Evolutionary conservation across 495 filamentous ascomycete species (phyloP).

Genomic region (Parachaetomium inaequale): DNA sequence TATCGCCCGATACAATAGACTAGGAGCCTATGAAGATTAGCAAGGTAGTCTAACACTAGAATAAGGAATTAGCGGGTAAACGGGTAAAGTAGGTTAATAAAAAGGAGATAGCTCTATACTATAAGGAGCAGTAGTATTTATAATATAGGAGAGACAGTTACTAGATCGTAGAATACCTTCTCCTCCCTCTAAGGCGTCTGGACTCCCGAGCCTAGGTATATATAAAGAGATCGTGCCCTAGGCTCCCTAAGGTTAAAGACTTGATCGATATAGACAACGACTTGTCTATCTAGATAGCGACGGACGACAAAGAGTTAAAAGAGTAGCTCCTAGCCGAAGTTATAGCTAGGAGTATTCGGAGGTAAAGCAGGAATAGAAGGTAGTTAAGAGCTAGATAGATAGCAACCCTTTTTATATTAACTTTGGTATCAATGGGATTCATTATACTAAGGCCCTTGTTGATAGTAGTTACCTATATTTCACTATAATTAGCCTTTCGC

Average conservation of each 20-base stretch:
- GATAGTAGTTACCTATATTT: neutral
- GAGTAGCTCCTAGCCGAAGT: slow-evolving; percentile 2
- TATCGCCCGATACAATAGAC: neutral
- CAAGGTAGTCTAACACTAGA: neutral
- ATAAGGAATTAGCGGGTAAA: neutral
- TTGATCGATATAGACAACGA: neutral
- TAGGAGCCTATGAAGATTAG: neutral
- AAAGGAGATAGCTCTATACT: neutral
- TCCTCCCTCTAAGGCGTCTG: neutral
- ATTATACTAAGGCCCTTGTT: neutral
- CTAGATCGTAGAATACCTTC: neutral
- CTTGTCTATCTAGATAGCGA: neutral
- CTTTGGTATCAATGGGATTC: neutral
- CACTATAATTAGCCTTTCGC: neutral
- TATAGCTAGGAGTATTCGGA: neutral
- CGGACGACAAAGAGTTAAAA: neutral
- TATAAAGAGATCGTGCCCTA: neutral
- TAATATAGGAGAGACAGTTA: neutral
- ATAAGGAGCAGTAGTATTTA: neutral
- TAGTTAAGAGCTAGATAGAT: neutral
- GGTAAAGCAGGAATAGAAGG: neutral
- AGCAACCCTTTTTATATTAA: neutral
- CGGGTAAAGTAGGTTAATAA: neutral
- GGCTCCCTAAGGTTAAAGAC: neutral
- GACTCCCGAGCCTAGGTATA: neutral